A percentile compares a stretch with the other conserved stretches of the same genome.
Conservation (phyloP, 2,329 filamentous ascomycete species). For the Aspergillus pseudoviridinutans region DNA sequence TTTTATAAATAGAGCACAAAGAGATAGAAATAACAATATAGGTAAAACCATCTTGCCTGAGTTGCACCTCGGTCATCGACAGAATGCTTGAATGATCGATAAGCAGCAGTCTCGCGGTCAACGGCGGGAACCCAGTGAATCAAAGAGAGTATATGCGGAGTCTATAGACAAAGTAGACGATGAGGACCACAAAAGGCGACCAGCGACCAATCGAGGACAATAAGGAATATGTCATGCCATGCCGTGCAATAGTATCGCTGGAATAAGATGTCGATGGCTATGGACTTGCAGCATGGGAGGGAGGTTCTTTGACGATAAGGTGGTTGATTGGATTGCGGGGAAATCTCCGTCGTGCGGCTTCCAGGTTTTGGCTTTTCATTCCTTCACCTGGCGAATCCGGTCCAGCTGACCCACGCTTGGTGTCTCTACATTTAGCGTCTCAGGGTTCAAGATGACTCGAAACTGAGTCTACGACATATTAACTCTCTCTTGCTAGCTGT, state of each 20-base stretch:
- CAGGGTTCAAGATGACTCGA: neutral
- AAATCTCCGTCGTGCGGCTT: neutral
- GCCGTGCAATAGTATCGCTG: constrained; percentile 5
- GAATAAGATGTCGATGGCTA: neutral
- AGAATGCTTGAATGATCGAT: constrained; percentile 1
- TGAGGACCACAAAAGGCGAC: constrained; percentile 1
- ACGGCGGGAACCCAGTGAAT: neutral
- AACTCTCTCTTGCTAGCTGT: neutral
- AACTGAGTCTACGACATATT: neutral
- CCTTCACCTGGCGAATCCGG: neutral
- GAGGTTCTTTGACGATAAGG: neutral
- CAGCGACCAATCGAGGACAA: constrained; percentile 4
- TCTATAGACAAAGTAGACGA: constrained; percentile 2
- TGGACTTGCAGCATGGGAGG: neutral
- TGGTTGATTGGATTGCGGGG: neutral
- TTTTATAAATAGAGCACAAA: constrained; percentile 21
- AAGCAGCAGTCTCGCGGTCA: neutral
- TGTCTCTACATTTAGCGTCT: neutral
- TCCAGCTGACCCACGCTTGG: neutral
- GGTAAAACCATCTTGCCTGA: constrained; percentile 3
- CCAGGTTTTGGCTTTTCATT: neutral
- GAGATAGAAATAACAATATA: constrained; percentile 17
- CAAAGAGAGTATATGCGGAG: neutral
- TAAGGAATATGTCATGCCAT: constrained; percentile 1
- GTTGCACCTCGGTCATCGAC: neutral